Conservation (phyloP, 352 stramenopile genomes). For the Blastocystis hominis region DNA sequence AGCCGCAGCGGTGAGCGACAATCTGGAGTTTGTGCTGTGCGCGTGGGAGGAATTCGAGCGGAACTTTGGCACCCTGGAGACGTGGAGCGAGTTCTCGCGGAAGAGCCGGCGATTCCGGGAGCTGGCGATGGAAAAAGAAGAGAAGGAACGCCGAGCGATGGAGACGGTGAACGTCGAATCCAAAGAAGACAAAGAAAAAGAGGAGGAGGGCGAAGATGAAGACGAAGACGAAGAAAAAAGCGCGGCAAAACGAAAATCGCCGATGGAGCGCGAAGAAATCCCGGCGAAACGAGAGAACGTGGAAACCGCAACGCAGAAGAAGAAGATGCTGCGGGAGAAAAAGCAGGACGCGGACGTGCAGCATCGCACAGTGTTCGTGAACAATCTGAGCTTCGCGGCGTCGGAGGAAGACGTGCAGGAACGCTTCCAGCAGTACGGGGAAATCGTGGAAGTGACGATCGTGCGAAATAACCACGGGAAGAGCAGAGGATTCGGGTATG, state of each 20-base stretch:
- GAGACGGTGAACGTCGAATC: no score
- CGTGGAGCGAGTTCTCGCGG: background rate
- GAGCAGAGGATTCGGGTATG: conserved; percentile 57
- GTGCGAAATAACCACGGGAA: conserved; percentile 51
- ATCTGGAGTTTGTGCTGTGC: background rate
- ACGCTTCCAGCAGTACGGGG: background rate
- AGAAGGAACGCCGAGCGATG: background rate
- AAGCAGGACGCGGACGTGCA: conserved; percentile 15
- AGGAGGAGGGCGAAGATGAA: background rate
- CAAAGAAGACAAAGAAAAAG: background rate
- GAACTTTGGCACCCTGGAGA: conserved; percentile 21
- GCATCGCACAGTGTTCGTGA: conserved; percentile 33
- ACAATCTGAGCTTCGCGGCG: background rate
- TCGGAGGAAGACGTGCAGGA: background rate
- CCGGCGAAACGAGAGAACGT: background rate
- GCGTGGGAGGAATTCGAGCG: conserved; percentile 39
- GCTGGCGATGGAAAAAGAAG: background rate
- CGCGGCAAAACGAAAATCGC: background rate
- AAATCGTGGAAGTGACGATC: background rate
- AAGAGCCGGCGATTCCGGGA: background rate
- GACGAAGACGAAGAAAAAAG: background rate
- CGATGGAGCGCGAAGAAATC: background rate
- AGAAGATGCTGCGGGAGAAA: conserved; percentile 7
- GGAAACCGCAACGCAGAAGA: background rate
- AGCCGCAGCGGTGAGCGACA: background rate